Evolutionary conservation across 1,139 yeast species (phyloP), one percentile per base, ranked within the genome.

Genomic region (Kurtzmaniella quercitrusa): DNA sequence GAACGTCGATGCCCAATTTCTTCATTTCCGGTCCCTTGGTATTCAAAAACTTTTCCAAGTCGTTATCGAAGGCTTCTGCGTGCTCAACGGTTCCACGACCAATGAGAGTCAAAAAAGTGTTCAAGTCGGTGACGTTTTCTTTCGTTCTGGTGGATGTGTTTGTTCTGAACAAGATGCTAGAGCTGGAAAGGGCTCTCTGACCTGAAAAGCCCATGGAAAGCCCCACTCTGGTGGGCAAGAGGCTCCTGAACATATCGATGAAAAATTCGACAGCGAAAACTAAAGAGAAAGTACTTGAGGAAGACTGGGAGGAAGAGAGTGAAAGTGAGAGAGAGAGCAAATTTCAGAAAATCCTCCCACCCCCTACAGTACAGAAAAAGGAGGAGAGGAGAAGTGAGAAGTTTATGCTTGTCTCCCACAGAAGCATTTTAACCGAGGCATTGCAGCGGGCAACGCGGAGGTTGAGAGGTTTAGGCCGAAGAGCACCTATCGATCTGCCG

Each of bases 51-150:
- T 78, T 75, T 31, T 79, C 73, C 85, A 95, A 87, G 49, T 81
- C 74, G 39, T 76, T 76, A 56, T 87, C 95, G 57, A 88, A 91
- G 4, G 75, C 62, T 41, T 84, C 94, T 11, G 72, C 68, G 55
- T 82, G 82, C 57, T 90, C 96, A 18, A 67, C 57, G 49, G 82
- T 68, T 49, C 79, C 76, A 52, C 96, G 82, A 2, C 98, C 98
- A 49, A 91, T 90, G 52, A 76, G 75, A 18, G 63, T 68, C 48
- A 91, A 72, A 57, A 91, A 91, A 0, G 91, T 69, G 49, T 76
- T 68, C 39, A 86, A 88, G 56, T 87, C 94, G 33, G 91, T 87
- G 24, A 88, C 85, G 52, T 72, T 73, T 48, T 66, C 76, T 51
- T 68, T 71, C 42, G 77, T 72, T 52, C 70, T 54, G 18, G 75